Conservation (phyloP, 108 stramenopile genomes). For the Hondaea fermentalgiana region DNA sequence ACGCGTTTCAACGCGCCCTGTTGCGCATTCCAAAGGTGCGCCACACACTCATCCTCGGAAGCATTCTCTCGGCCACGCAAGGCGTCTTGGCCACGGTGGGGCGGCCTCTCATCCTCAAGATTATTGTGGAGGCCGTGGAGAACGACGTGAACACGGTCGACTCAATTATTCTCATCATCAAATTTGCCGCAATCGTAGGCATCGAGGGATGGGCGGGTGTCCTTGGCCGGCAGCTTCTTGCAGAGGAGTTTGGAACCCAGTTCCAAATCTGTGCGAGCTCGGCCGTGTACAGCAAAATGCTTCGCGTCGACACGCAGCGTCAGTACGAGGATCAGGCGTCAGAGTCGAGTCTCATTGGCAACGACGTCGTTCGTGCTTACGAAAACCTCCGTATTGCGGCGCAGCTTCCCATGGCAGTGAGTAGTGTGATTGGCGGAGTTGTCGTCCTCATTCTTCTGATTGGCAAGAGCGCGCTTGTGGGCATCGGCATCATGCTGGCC, state of each 20-base stretch:
- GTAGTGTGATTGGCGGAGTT: background rate
- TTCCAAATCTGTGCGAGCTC: background rate
- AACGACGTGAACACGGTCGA: background rate
- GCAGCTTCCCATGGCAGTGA: background rate
- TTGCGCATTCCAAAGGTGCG: background rate
- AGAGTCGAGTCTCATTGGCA: background rate
- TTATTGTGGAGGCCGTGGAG: background rate
- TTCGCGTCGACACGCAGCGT: background rate
- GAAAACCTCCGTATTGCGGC: background rate
- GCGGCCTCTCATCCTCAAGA: background rate
- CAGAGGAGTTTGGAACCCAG: conserved; percentile 13
- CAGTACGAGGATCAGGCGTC: background rate
- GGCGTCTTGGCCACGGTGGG: background rate
- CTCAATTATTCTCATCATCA: background rate
- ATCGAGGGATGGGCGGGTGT: background rate
- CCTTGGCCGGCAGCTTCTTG: background rate
- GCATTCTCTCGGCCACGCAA: background rate
- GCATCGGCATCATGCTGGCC: background rate
- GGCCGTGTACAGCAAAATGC: conserved; percentile 6
- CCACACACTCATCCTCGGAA: background rate
- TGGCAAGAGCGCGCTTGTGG: background rate
- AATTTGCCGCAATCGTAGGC: background rate
- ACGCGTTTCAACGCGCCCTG: background rate
- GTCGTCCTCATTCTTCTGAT: background rate
- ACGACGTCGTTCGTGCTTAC: background rate